A percentile compares a stretch with the other conserved stretches of the same genome.
These are phyloP conservation scores for Blastocladiella britannica DNA, from an alignment of 192 early-diverging fungal genomes.

Conservation along the genomic window DNA sequence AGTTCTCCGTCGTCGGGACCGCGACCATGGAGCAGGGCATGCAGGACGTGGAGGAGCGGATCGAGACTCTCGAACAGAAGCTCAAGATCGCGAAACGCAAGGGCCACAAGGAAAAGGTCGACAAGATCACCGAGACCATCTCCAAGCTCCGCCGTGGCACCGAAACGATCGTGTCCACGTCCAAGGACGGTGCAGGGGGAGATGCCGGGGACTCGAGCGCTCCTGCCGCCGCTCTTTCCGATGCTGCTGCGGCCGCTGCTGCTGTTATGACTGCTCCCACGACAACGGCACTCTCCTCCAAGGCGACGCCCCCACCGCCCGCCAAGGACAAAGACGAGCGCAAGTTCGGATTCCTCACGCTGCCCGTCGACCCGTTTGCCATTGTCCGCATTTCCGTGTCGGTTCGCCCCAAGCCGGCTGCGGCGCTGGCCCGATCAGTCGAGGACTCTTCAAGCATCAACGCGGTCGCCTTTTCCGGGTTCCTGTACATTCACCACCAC, in stretches of 20 bases:
- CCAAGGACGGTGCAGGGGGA: slow-evolving; percentile 14
- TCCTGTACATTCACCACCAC: slow-evolving; percentile 53
- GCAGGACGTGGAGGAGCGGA: slow-evolving; percentile 75
- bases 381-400: slow-evolving; percentile 41
- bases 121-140: slow-evolving; percentile 56
- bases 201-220: slow-evolving; percentile 9
- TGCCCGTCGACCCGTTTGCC: slow-evolving; percentile 42
- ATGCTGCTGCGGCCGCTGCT: no score
- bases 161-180: not conserved
- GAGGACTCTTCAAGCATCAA: slow-evolving; percentile 7
- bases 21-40: slow-evolving; percentile 16
- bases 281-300: no score
- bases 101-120: slow-evolving; percentile 63
- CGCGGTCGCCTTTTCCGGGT: slow-evolving; percentile 16
- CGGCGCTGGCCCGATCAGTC: slow-evolving; percentile 1
- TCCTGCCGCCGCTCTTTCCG: no score
- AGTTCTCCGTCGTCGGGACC: slow-evolving; percentile 28
- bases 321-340: slow-evolving; percentile 7
- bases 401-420: slow-evolving; percentile 23
- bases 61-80: slow-evolving; percentile 91
- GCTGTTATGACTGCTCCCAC: no score
- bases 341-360: slow-evolving; percentile 38
- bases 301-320: not conserved
- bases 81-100: slow-evolving; percentile 89
- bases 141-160: slow-evolving; percentile 32